phyloP scores from a whole-genome alignment of 2,329 filamentous ascomycete genomes.

The Echinosphaeria canescens region DNA sequence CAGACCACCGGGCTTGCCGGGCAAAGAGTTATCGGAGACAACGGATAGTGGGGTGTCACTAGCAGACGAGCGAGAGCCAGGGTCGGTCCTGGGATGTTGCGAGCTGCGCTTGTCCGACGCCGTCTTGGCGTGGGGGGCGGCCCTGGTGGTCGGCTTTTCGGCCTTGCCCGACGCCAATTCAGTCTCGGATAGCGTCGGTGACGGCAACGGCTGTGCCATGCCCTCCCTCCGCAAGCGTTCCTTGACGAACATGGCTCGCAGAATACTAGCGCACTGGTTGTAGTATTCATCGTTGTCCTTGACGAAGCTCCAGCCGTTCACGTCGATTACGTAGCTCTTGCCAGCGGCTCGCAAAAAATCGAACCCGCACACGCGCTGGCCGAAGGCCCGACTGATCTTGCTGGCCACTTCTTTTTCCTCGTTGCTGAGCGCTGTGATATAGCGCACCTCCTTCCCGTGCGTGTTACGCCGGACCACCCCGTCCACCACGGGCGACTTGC shows the following conservation, averaged over 20 bases:
- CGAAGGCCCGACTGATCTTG: constrained; percentile 80
- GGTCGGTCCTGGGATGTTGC: too few species aligned
- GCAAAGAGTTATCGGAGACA: constrained; percentile 5
- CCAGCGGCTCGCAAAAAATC: constrained; percentile 75
- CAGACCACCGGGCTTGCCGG: constrained; percentile 6
- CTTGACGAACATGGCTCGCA: constrained; percentile 71
- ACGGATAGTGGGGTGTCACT: constrained; percentile 3
- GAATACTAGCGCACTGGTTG: constrained; percentile 67
- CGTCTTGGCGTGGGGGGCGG: constrained; percentile 5
- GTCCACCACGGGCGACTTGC: constrained; percentile 94
- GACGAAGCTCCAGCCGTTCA: constrained; percentile 99
- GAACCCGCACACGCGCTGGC: constrained; percentile 89
- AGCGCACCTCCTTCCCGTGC: constrained; percentile 90
- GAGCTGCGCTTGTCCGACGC: background rate
- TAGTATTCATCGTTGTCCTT: constrained; percentile 99
- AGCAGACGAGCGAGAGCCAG: too few species aligned
- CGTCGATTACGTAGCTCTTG: constrained; percentile 93
- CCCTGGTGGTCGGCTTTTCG: constrained; percentile 6
- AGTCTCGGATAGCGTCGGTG: constrained; percentile 16
- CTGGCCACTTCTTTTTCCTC: constrained; percentile 74
- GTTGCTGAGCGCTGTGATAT: constrained; percentile 65
- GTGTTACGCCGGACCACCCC: constrained; percentile 90
- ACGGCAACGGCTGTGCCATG: constrained; percentile 31
- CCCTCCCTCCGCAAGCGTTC: constrained; percentile 47
- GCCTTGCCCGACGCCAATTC: constrained; percentile 16